Evolutionary conservation across 371 early-diverging fungal genomes (phyloP), one percentile per base, ranked within the genome.

Genomic region (Haplosporangium sp.): DNA sequence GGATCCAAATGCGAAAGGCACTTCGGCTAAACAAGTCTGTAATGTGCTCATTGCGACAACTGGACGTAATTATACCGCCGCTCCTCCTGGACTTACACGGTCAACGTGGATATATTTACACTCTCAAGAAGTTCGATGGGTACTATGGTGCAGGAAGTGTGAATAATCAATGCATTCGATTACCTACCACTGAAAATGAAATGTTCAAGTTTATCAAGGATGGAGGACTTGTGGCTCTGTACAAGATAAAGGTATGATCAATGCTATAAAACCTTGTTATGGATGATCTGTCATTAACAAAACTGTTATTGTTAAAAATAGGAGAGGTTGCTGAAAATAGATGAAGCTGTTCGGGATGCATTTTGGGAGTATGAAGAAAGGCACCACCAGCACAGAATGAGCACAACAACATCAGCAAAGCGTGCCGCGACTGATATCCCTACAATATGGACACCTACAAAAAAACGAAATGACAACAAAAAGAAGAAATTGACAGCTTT

Each of bases 401-500:
- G 48, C 17, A 48, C 48, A 48, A 48, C 48, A 0, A 48, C 17
- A 13, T 0, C 2, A 5, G 2, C 17, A 3, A 48, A 48, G 48
- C 48, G 48, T 15, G 48, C 17, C 17, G 17, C 17, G 2, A n/a
- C 13, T 15, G 48, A 48, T 48, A 15, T 48, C 17, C 48, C 48
- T 17, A 48, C 48, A 48, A 48, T 48, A 48, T 48, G 48, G 48
- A 48, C 48, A 4, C 17, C 48, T 2, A 48, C 48, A 13, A 48
- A 85, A 86, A 52, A 87, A 66, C 69, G 82, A 87, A 20, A 27
- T 19, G 59, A 17, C 7, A 58, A 55, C 15, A 8, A 57, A 34
- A 44, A 42, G 3, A 65, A 55, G 19, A 50, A 7, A 35, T 38
- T n/a, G 45, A 61, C 17, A 2, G 5, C n/a, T 5, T 48, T 15